Evolutionary conservation across 2,329 filamentous ascomycete genomes (phyloP).

Genomic region (Aureobasidium melanogenum): DNA sequence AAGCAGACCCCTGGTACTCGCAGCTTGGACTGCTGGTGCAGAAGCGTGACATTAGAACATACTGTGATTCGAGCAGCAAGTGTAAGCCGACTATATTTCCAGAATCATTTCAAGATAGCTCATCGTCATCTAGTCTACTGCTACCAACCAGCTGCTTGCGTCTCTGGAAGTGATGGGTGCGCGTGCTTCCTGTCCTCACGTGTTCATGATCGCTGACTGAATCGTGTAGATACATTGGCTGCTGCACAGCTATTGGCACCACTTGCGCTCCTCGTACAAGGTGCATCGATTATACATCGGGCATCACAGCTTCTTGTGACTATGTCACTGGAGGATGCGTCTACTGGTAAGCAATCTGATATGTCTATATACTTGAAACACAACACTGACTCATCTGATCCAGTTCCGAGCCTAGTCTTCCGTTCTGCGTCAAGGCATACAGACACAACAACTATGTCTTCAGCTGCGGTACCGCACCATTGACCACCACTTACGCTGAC

Average conservation of each 20-base stretch:
- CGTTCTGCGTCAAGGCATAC: not conserved
- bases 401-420: not conserved
- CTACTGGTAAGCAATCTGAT: constrained; percentile 13
- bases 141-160: not conserved
- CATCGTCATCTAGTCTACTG: not conserved
- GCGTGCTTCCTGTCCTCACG: not conserved
- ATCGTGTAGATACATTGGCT: constrained; percentile 14
- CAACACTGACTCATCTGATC: not conserved
- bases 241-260: constrained; percentile 14
- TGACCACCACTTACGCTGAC: not conserved
- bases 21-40: not conserved
- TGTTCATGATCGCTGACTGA: not conserved
- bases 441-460: not conserved
- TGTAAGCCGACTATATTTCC: not conserved
- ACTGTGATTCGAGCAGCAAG: not conserved
- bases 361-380: not conserved
- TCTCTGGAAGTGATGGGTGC: not conserved
- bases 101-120: not conserved
- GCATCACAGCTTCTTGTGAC: constrained; percentile 12
- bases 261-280: constrained; percentile 15
- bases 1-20: not conserved
- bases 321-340: constrained; percentile 16
- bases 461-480: not conserved
- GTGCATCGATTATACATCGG: constrained; percentile 15
- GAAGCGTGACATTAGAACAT: not conserved